Percentiles rank a stretch among this genome's conserved stretches.
Conservation (phyloP, 305 asterid genomes). For the Rubia occidens region DNA sequence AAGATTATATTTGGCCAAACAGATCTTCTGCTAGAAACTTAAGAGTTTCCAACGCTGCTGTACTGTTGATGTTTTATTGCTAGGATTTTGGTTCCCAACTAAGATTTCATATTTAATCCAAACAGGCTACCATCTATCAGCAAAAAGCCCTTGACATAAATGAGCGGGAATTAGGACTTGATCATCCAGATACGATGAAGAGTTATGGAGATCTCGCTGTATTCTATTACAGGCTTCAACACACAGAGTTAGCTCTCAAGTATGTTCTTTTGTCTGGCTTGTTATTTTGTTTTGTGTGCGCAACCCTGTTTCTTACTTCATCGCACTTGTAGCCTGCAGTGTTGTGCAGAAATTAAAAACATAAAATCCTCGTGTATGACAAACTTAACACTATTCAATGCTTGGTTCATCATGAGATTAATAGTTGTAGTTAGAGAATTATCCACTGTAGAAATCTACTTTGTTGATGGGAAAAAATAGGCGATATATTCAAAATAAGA, state of each 20-base stretch:
- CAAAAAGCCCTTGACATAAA: slow-evolving; percentile 97
- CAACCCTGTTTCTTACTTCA: not conserved
- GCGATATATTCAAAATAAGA: not conserved
- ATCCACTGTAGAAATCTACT: not conserved
- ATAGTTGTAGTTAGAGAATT: not conserved
- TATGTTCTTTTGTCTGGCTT: slow-evolving; percentile 29
- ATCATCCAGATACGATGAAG: slow-evolving; percentile 99
- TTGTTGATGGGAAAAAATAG: not conserved
- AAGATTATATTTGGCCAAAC: slow-evolving; percentile 8
- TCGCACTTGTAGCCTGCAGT: not conserved
- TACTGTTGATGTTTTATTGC: not conserved
- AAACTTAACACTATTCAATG: not conserved
- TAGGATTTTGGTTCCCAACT: slow-evolving; percentile 4
- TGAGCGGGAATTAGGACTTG: slow-evolving; percentile 93
- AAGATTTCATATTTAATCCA: not conserved
- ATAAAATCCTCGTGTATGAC: not conserved
- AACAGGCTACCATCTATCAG: slow-evolving; percentile 96
- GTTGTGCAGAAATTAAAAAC: not conserved
- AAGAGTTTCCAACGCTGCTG: not conserved
- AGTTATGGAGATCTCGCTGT: slow-evolving; percentile 99
- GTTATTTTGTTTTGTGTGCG: slow-evolving; percentile 13
- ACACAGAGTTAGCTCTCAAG: slow-evolving; percentile 98
- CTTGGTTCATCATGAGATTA: not conserved
- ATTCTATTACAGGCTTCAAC: slow-evolving; percentile 94
- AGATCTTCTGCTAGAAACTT: slow-evolving; percentile 14